These are phyloP conservation scores for Striga asiatica DNA, from an alignment of 257 asterid genomes.

Conservation along the genomic window DNA sequence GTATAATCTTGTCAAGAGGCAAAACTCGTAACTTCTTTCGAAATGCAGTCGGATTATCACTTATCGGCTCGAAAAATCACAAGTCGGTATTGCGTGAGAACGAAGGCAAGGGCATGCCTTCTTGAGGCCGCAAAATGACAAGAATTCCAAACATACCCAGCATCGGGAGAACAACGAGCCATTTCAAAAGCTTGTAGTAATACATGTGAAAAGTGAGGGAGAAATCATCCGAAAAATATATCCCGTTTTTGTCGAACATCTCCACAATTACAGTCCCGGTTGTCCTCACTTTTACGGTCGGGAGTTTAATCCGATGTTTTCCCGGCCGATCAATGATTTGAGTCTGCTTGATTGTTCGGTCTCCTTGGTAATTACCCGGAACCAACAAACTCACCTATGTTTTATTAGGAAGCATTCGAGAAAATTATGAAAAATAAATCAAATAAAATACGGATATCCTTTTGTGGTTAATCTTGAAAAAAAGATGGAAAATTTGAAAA, in stretches of 20 bases:
- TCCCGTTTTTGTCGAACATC: slow-evolving; percentile 90
- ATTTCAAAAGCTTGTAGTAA: slow-evolving; percentile 80
- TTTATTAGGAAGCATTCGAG: slow-evolving; percentile 3
- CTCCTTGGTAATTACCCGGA: slow-evolving; percentile 98
- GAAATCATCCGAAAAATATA: slow-evolving; percentile 81
- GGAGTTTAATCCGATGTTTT: slow-evolving; percentile 59
- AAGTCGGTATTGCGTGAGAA: slow-evolving; percentile 87
- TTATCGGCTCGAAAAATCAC: slow-evolving; percentile 23
- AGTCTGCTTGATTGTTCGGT: slow-evolving; percentile 68
- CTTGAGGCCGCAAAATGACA: slow-evolving; percentile 87
- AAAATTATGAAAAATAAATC: slow-evolving; percentile 5
- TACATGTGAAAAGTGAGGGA: slow-evolving; percentile 87
- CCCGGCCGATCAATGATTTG: slow-evolving; percentile 56
- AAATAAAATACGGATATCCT: background rate
- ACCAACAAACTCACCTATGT: slow-evolving; percentile 82
- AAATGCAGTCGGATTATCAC: no score
- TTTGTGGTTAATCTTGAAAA: background rate
- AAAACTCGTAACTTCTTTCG: no score
- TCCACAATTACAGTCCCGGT: slow-evolving; percentile 87
- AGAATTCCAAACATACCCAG: slow-evolving; percentile 90
- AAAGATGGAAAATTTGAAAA: background rate
- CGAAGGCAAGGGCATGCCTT: slow-evolving; percentile 89
- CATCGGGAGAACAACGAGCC: slow-evolving; percentile 97
- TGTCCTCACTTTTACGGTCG: slow-evolving; percentile 82
- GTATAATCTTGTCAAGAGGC: no score